Evolutionary conservation across 2,329 filamentous ascomycete species (phyloP).

Genomic region (Aquanectria penicillioides): DNA sequence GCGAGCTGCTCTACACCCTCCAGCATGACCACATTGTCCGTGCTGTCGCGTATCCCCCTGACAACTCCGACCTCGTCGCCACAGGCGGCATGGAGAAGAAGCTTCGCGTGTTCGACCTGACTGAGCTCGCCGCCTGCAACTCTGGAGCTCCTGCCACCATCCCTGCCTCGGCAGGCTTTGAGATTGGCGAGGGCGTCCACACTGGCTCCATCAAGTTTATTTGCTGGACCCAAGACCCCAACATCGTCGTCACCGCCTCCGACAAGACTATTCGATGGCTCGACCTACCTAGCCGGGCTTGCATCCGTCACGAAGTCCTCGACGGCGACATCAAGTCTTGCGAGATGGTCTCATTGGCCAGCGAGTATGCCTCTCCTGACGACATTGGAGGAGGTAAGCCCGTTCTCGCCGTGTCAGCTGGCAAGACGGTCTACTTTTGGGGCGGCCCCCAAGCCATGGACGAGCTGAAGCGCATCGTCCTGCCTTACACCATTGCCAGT

Average conservation of each 20-base stretch:
- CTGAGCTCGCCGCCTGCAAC: constrained; percentile 61
- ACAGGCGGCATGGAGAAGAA: constrained; percentile 98
- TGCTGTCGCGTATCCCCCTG: constrained; percentile 87
- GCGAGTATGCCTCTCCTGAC: constrained; percentile 64
- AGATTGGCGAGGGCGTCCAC: constrained; percentile 88
- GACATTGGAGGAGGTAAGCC: constrained; percentile 75
- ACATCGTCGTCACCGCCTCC: constrained; percentile 88
- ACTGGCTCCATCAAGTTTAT: constrained; percentile 94
- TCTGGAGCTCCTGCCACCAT: constrained; percentile 57
- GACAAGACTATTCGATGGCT: constrained; percentile 96
- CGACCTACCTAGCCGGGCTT: constrained; percentile 80
- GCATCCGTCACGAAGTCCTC: constrained; percentile 80
- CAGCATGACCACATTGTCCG: constrained; percentile 96
- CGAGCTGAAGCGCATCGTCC: constrained; percentile 80
- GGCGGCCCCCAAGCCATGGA: constrained; percentile 76
- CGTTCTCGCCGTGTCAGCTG: constrained; percentile 90
- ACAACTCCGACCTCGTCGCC: constrained; percentile 84
- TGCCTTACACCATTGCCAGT: constrained; percentile 88
- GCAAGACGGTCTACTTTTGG: constrained; percentile 94
- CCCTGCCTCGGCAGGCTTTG: constrained; percentile 74
- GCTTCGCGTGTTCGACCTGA: constrained; percentile 90
- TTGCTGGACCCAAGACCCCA: constrained; percentile 90
- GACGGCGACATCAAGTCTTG: constrained; percentile 91
- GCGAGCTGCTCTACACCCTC: constrained; percentile 86
- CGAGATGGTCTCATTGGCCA: constrained; percentile 80